Percentiles rank a stretch among this genome's conserved stretches.
These are phyloP conservation scores for Coriaria nepalensis DNA, from an alignment of 306 rosid genomes.

Conservation along the genomic window DNA sequence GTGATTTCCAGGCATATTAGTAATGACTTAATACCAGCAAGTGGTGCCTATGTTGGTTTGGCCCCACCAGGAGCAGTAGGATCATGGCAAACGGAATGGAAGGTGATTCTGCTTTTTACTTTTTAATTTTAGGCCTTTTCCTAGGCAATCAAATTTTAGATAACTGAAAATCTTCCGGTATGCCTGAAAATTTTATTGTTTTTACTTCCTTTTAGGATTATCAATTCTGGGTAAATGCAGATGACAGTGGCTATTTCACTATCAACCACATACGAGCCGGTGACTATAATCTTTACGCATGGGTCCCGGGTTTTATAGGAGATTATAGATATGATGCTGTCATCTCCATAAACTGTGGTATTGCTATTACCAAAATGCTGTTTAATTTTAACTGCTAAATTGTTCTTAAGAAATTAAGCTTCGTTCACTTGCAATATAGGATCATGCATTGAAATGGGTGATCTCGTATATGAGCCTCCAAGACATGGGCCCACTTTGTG, in stretches of 20 bases:
- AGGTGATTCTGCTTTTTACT: slow-evolving; percentile 25
- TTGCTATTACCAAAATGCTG: too few relatives aligned
- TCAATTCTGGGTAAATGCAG: slow-evolving; percentile 77
- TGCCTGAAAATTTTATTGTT: too few relatives aligned
- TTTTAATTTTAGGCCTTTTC: neutral
- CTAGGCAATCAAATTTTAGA: too few relatives aligned
- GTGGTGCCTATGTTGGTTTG: slow-evolving; percentile 38
- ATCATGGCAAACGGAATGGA: slow-evolving; percentile 67
- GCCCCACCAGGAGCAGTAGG: slow-evolving; percentile 41
- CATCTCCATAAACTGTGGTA: slow-evolving; percentile 53
- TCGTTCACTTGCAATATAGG: slow-evolving; percentile 30
- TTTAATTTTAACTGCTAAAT: too few relatives aligned
- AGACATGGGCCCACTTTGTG: slow-evolving; percentile 90
- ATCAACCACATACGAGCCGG: slow-evolving; percentile 33
- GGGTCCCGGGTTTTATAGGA: slow-evolving; percentile 88
- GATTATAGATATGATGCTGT: slow-evolving; percentile 47
- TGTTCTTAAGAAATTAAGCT: too few relatives aligned
- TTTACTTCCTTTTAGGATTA: slow-evolving; percentile 32
- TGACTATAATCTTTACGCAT: slow-evolving; percentile 56
- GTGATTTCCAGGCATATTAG: slow-evolving; percentile 21
- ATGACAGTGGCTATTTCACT: slow-evolving; percentile 53
- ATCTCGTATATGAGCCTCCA: slow-evolving; percentile 62
- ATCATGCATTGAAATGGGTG: slow-evolving; percentile 42
- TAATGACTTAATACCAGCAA: slow-evolving; percentile 15
- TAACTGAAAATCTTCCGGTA: too few relatives aligned